phyloP scores from a whole-genome alignment of 768 basidiomycete genomes.

The Auriculariales sp. region DNA sequence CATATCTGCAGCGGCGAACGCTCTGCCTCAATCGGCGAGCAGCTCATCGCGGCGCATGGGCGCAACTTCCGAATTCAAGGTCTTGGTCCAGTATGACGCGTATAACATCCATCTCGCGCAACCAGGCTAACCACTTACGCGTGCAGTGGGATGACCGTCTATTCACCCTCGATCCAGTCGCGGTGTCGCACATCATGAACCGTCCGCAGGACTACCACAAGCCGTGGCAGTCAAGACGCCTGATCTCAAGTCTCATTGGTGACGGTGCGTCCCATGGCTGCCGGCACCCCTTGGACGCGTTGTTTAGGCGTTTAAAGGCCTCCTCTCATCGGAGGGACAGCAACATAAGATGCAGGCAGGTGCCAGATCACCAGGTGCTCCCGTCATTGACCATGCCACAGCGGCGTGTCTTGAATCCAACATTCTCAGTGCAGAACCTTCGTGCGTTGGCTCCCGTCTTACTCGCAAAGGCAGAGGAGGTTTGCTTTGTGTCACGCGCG shows the following conservation, averaged over 20 bases:
- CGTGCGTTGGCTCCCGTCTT: slow-evolving; percentile 57
- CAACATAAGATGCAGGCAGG: slow-evolving; percentile 30
- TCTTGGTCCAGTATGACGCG: slow-evolving; percentile 34
- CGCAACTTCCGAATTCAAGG: slow-evolving; percentile 41
- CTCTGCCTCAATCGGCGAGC: slow-evolving; percentile 14
- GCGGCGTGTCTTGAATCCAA: slow-evolving; percentile 55
- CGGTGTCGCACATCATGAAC: slow-evolving; percentile 32
- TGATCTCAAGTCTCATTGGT: slow-evolving; percentile 34
- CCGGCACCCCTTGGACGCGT: background rate
- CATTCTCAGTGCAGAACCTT: slow-evolving; percentile 69
- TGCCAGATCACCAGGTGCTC: background rate
- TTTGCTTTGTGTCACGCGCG: slow-evolving; percentile 16
- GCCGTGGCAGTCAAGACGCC: slow-evolving; percentile 38
- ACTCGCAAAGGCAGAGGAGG: slow-evolving; percentile 47
- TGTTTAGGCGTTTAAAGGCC: background rate
- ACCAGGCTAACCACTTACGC: background rate
- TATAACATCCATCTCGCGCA: background rate
- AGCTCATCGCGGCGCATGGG: slow-evolving; percentile 31
- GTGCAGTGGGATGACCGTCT: slow-evolving; percentile 37
- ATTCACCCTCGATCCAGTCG: slow-evolving; percentile 36
- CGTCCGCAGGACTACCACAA: slow-evolving; percentile 32
- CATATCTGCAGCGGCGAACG: background rate
- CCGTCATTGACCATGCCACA: slow-evolving; percentile 5
- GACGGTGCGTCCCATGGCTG: slow-evolving; percentile 20
- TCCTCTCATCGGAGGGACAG: slow-evolving; percentile 10